Percentiles rank a stretch among this genome's conserved stretches.
Evolutionary conservation across 2,329 filamentous ascomycete genomes (phyloP).

Genomic region (Cladosporium sp.): DNA sequence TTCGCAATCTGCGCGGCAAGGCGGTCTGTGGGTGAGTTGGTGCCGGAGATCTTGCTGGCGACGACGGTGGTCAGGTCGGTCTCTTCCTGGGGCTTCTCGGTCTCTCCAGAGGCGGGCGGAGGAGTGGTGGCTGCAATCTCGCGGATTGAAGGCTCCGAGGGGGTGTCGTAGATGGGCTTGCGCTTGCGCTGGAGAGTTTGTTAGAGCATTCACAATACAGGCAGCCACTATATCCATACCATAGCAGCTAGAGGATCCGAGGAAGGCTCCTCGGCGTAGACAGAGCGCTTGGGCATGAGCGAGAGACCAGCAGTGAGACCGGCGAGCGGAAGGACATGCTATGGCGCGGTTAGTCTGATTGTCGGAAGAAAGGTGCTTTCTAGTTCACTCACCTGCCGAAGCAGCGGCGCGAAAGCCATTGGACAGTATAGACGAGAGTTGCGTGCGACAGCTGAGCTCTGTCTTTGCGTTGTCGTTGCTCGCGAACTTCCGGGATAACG

Average conservation of each 20-base stretch:
- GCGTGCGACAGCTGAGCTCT: constrained; percentile 14
- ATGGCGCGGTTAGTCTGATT: constrained; percentile 15
- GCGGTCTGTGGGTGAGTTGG: constrained; percentile 80
- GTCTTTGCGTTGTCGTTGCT: constrained; percentile 1
- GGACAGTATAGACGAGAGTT: constrained; percentile 19
- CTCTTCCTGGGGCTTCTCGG: constrained; percentile 27
- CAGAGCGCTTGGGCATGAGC: constrained; percentile 42
- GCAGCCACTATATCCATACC: constrained; percentile 17
- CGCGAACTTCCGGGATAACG: constrained; percentile 5
- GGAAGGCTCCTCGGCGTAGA: constrained; percentile 46
- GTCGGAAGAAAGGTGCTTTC: neutral
- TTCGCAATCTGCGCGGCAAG: constrained; percentile 76
- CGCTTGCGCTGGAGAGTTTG: constrained; percentile 30
- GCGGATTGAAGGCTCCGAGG: constrained; percentile 32
- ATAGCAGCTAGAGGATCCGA: constrained; percentile 26
- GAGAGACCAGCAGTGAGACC: constrained; percentile 41
- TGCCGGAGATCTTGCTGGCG: constrained; percentile 21
- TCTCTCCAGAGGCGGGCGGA: constrained; percentile 31
- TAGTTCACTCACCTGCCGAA: constrained; percentile 44
- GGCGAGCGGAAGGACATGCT: constrained; percentile 48
- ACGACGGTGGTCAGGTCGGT: constrained; percentile 25
- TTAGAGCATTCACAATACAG: neutral
- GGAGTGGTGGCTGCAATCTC: constrained; percentile 37
- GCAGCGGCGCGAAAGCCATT: constrained; percentile 51
- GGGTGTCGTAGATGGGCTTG: constrained; percentile 74